Percentiles rank a stretch among this genome's conserved stretches.
These are phyloP conservation scores for Fusarium citri DNA, from an alignment of 2,329 filamentous ascomycete species.

Conservation along the genomic window DNA sequence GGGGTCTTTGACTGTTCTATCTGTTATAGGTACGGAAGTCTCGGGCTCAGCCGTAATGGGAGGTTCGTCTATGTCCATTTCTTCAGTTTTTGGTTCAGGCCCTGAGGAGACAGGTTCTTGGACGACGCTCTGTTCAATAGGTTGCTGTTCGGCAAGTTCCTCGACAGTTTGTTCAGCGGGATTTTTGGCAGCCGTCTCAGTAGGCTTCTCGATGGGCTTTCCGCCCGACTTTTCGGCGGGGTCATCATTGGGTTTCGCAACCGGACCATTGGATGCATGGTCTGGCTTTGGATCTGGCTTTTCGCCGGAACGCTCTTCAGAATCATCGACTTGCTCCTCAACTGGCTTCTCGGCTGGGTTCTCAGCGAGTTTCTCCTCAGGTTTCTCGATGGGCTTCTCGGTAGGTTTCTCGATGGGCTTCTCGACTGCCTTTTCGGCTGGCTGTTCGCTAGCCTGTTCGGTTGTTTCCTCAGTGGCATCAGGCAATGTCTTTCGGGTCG, in stretches of 20 bases:
- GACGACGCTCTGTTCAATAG: background rate
- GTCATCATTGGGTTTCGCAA: background rate
- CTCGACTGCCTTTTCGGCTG: background rate
- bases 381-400: background rate
- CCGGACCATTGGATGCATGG: background rate
- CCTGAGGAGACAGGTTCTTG: constrained; percentile 24
- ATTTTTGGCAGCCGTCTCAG: background rate
- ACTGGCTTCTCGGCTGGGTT: background rate
- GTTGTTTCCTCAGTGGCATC: constrained; percentile 7
- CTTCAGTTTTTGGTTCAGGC: constrained; percentile 54
- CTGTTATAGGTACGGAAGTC: constrained; percentile 3
- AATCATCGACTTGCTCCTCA: background rate
- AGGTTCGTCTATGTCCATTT: constrained; percentile 55
- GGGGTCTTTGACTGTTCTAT: constrained; percentile 7
- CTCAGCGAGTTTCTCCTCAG: background rate
- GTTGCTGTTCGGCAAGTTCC: background rate
- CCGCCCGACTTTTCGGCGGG: background rate
- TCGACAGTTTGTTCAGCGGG: background rate
- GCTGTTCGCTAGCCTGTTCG: background rate
- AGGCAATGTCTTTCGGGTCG: background rate
- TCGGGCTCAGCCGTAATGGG: constrained; percentile 16
- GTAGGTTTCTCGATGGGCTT: background rate
- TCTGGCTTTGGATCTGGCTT: background rate
- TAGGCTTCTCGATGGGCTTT: background rate
- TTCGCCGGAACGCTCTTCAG: background rate